These are phyloP conservation scores for Circinella umbellata DNA, from an alignment of 371 early-diverging fungal species.

Conservation along the genomic window DNA sequence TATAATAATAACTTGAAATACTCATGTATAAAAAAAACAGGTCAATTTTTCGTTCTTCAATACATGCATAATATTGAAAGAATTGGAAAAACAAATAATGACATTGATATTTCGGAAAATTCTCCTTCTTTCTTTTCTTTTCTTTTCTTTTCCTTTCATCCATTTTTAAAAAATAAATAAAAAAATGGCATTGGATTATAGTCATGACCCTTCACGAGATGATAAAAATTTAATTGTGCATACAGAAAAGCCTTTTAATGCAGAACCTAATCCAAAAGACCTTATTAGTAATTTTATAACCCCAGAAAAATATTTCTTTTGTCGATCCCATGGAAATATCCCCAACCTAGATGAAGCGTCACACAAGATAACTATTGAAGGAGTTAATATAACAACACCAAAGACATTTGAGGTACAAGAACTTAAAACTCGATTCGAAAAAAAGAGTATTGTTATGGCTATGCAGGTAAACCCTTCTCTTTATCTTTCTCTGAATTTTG, in stretches of 20 bases:
- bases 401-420: conserved; percentile 47
- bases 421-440: conserved; percentile 41
- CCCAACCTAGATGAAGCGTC: conserved; percentile 41
- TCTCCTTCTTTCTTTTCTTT: not conserved
- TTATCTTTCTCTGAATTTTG: too few relatives aligned
- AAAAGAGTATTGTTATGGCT: conserved; percentile 40
- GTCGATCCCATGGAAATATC: conserved; percentile 87
- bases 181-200: conserved; percentile 1
- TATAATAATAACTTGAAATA: too few relatives aligned
- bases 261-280: conserved; percentile 54
- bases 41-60: too few relatives aligned
- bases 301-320: conserved; percentile 56
- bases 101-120: too few relatives aligned
- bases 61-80: too few relatives aligned
- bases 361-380: conserved; percentile 9
- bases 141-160: not conserved
- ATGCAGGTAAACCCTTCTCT: conserved; percentile 41
- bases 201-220: conserved; percentile 3
- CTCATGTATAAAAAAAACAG: too few relatives aligned
- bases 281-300: conserved; percentile 60
- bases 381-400: conserved; percentile 6
- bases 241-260: conserved; percentile 58
- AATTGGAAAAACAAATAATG: too few relatives aligned
- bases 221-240: conserved; percentile 38
- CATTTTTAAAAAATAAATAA: not conserved